phyloP scores from a whole-genome alignment of 2,329 filamentous ascomycete species.

The Amphichorda felina region DNA sequence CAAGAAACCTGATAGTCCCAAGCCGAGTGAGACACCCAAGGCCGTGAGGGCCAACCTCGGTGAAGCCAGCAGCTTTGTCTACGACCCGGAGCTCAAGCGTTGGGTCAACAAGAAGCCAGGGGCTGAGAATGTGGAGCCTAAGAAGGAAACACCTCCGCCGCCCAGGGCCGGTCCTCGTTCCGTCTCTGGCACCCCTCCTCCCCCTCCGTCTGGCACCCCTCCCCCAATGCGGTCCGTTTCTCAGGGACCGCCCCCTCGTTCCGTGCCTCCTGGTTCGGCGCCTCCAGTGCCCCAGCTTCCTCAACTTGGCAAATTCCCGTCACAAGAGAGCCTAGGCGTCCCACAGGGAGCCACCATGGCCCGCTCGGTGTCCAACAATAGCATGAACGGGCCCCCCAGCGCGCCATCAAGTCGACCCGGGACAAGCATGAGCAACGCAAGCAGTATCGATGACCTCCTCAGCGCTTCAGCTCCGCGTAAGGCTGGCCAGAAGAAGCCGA shows the following conservation, averaged over 20 bases:
- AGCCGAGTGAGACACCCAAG: conserved; percentile 35
- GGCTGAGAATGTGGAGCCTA: conserved; percentile 45
- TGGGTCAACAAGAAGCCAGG: conserved; percentile 96
- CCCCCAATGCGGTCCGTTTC: conserved; percentile 13
- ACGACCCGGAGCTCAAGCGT: conserved; percentile 90
- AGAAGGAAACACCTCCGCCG: conserved; percentile 65
- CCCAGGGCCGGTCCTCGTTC: conserved; percentile 51
- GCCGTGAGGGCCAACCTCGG: conserved; percentile 89
- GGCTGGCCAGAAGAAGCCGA: conserved; percentile 51
- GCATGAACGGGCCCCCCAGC: conserved; percentile 25
- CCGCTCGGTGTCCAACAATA: conserved; percentile 35
- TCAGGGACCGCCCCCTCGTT: conserved; percentile 10
- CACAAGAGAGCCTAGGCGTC: conserved; percentile 16
- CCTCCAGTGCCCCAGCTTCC: too few species aligned
- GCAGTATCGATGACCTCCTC: conserved; percentile 86
- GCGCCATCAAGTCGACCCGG: conserved; percentile 57
- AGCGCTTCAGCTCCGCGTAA: conserved; percentile 63
- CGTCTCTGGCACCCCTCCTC: conserved; percentile 38
- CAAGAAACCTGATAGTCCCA: conserved; percentile 36
- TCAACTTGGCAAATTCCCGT: background rate
- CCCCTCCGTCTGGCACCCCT: conserved; percentile 17
- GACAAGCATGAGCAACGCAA: conserved; percentile 83
- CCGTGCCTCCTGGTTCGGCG: conserved; percentile 12
- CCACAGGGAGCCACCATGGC: conserved; percentile 17
- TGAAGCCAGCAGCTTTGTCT: conserved; percentile 86